Evolutionary conservation across 345 rosid genomes (phyloP), one percentile per base, ranked within the genome.

Genomic region (Acer campestre): DNA sequence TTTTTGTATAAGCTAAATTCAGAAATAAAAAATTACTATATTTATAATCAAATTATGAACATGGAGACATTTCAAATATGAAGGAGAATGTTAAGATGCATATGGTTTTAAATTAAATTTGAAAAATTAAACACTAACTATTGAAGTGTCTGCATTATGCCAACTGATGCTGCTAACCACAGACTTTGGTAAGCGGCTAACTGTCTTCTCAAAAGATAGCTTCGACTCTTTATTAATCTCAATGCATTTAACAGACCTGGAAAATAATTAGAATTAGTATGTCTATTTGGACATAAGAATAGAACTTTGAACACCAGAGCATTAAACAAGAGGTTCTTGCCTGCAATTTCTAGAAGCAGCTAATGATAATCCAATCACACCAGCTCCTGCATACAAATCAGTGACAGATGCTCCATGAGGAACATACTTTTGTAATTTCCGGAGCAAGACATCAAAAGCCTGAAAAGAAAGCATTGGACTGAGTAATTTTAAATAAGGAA

Each of bases 341-440:
- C 94, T 90, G 97, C 98, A 95, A 80, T 91, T 93, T 82, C 90
- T 89, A 40, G 89, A 83, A 49, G 93, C 91, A 76, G 96, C 98
- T 84, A 95, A 82, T 38, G 99, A 95, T 78, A 93, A 73, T 79
- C 99, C 98, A 82, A 95, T 95, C 67, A 89, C 95, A 65, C 99
- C 98, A 75, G 97, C 97, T 89, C 99, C 99, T 79, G 98, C 97
- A 82, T 93, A 95, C 73, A 95, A 86, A 85, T 95, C 99, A 81
- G 94, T 86, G 81, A 95, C 96, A 80, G 97, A 86, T 83, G 99
- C 89, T 85, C 96, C 96, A 76, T 77, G 67, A 77, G 96, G 93
- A 25, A 93, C 98, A 83, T 88, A 87, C 83, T 93, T 92, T 67
- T 95, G 98, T 77, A 95, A 84, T 89, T 92, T 92, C 85, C 87